Conservation (phyloP, 495 filamentous ascomycete species). For the Hypoxylon lienhwacheense region DNA sequence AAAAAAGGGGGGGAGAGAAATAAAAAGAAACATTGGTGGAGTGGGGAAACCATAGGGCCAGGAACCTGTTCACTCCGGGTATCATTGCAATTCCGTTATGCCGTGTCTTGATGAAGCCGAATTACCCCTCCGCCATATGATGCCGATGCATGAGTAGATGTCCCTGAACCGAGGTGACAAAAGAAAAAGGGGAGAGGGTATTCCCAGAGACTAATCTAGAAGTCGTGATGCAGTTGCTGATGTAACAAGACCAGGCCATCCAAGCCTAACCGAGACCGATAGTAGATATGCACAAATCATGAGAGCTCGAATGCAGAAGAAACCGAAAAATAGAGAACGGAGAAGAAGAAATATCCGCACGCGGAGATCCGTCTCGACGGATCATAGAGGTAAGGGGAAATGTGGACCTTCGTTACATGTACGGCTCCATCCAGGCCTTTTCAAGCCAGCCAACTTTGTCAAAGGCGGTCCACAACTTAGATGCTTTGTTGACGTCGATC, state of each 20-base stretch:
- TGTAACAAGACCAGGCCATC: conserved; percentile 11
- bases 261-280: conserved; percentile 8
- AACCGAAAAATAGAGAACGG: neutral
- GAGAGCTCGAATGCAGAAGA: neutral
- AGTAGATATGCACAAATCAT: conserved; percentile 17
- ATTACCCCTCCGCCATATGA: conserved; percentile 20
- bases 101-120: conserved; percentile 34
- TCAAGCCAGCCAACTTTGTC: conserved; percentile 90
- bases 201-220: conserved; percentile 16
- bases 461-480: conserved; percentile 90
- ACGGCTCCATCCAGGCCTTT: conserved; percentile 58
- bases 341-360: neutral
- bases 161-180: conserved; percentile 10
- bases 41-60: conserved; percentile 38
- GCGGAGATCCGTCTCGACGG: conserved; percentile 17
- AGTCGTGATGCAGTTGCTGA: conserved; percentile 10
- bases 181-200: conserved; percentile 22
- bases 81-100: conserved; percentile 43
- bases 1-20: too few species aligned
- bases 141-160: conserved; percentile 14
- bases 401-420: conserved; percentile 42
- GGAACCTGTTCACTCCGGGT: conserved; percentile 43
- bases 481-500: conserved; percentile 98
- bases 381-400: neutral
- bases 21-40: conserved; percentile 36